Evolutionary conservation across 75 land plant genomes (phyloP), one percentile per base, ranked within the genome.

Genomic region (Picea sitchensis): DNA sequence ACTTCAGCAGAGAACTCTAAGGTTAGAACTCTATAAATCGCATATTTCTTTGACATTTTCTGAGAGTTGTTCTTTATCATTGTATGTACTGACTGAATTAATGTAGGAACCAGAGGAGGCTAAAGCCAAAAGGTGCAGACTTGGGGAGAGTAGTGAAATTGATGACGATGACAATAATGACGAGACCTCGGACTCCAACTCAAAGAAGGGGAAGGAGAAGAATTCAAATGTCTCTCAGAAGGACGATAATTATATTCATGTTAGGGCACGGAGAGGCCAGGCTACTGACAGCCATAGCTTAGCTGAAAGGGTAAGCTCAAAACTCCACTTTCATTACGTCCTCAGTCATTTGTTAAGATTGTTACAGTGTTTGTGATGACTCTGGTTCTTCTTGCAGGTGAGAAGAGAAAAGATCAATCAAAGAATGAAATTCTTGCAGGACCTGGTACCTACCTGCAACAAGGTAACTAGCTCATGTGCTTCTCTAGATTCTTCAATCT

Each of bases 401-500:
- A 86, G 86, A 23, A 76, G 86, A 77, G 86, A 84, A 73, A 84
- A 84, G 86, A 84, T 84, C 0, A 84, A 86, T 61, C 86, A 84
- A 86, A 86, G 86, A 47, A 84, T 84, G 86, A 84, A 84, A 74
- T 84, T 84, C 80, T 68, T 84, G 73, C 86, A 84, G 64, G 86
- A 84, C 44, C 57, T 84, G 17, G 86, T 84, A 41, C 86, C 86
- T 23, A 86, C 87, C 32, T 84, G 86, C 75, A 84, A 79, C 86
- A 84, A 84, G 74, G 86, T 85, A 65, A 81, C 34, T 15, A 34
- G 8, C 12, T 51, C 56, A 9, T 51, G 56, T 3, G 38, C 14
- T 5, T 65, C 38, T 30, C 41, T 26, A 38, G n/a, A 18, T 34
- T 41, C 34, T 69, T 69, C 51, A 8, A 41, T 31, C 47, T 23